Percentiles rank a stretch among this genome's conserved stretches.
Conservation (phyloP, 2,329 filamentous ascomycete genomes). For the Thelonectria discophora region DNA sequence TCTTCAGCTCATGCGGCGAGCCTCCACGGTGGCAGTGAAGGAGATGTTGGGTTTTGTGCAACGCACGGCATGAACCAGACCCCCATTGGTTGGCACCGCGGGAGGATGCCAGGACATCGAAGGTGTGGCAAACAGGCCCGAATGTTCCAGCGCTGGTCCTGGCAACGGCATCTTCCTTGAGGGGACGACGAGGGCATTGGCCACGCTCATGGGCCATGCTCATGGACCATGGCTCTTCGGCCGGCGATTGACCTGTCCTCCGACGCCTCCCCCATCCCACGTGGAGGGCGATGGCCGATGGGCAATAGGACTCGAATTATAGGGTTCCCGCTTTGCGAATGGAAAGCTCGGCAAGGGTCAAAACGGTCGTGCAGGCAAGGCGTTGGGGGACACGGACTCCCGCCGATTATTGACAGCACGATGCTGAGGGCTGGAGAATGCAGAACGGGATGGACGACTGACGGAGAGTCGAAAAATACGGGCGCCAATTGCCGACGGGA, state of each 20-base stretch:
- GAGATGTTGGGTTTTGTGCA: not conserved
- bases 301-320: not conserved
- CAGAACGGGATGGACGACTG: no score
- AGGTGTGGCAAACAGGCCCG: no score
- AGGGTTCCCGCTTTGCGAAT: not conserved
- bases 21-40: not conserved
- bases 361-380: slow-evolving; percentile 16
- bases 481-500: not conserved
- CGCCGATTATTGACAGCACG: no score
- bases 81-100: not conserved
- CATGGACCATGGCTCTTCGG: slow-evolving; percentile 3
- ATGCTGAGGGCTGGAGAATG: no score
- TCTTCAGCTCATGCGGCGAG: not conserved
- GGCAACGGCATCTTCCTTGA: no score
- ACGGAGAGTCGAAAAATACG: no score
- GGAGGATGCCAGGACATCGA: no score
- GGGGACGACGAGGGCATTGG: no score
- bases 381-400: no score
- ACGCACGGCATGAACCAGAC: slow-evolving; percentile 13
- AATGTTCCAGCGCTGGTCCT: slow-evolving; percentile 16
- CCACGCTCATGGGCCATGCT: no score
- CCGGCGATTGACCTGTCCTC: no score
- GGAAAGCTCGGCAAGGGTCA: no score
- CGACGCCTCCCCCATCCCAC: slow-evolving; percentile 7
- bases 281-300: slow-evolving; percentile 6